These are phyloP conservation scores for Pseudovirgaria hyperparasitica DNA, from an alignment of 2,329 filamentous ascomycete genomes.

Conservation along the genomic window DNA sequence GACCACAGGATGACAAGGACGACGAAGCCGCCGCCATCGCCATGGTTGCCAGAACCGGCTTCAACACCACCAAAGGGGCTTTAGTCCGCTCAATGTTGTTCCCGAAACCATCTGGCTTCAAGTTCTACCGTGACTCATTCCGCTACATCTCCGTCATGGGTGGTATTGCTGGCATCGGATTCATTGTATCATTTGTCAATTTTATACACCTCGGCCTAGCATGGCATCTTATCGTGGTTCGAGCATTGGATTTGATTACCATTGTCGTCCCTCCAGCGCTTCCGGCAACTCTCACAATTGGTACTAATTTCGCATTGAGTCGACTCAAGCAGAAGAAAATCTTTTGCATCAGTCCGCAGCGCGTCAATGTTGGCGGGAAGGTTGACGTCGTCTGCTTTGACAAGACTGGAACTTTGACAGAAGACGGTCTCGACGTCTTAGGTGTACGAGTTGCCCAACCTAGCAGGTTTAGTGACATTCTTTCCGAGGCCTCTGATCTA, in stretches of 20 bases:
- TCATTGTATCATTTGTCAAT: slow-evolving; percentile 83
- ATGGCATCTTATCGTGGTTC: slow-evolving; percentile 83
- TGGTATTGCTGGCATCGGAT: slow-evolving; percentile 70
- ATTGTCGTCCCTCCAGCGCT: slow-evolving; percentile 94
- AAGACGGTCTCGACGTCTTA: slow-evolving; percentile 88
- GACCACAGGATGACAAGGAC: slow-evolving; percentile 75
- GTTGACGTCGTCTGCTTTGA: slow-evolving; percentile 95
- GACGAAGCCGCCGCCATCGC: slow-evolving; percentile 86
- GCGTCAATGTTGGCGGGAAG: slow-evolving; percentile 93
- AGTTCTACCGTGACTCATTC: slow-evolving; percentile 96
- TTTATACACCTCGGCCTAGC: slow-evolving; percentile 73
- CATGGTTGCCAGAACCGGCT: slow-evolving; percentile 85
- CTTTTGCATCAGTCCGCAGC: slow-evolving; percentile 94
- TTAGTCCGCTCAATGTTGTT: slow-evolving; percentile 97
- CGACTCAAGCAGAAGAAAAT: slow-evolving; percentile 81
- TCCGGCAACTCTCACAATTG: slow-evolving; percentile 89
- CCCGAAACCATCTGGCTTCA: slow-evolving; percentile 95
- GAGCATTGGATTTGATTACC: slow-evolving; percentile 88
- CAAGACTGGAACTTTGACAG: slow-evolving; percentile 95
- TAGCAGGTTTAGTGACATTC: slow-evolving; percentile 61
- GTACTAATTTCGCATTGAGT: slow-evolving; percentile 84
- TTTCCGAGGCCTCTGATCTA: slow-evolving; percentile 51
- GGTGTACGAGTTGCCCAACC: slow-evolving; percentile 67
- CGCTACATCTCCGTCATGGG: slow-evolving; percentile 97
- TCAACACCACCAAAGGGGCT: slow-evolving; percentile 94